These are phyloP conservation scores for Pterocarpus santalinus DNA, from an alignment of 306 rosid species.

Conservation along the genomic window DNA sequence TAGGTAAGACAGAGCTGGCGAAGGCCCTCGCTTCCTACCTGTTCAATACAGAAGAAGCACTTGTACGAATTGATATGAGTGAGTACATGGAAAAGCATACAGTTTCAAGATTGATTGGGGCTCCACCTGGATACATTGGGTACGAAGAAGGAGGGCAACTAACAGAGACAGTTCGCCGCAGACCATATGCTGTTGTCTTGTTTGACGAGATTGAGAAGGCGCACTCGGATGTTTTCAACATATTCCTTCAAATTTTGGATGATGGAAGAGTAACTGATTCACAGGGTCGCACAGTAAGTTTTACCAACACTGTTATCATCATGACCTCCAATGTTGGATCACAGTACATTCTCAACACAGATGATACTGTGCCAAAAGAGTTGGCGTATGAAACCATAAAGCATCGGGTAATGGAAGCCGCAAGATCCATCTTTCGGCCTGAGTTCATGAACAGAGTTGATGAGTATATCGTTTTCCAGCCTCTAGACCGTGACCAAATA, in stretches of 20 bases:
- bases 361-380: conserved; percentile 67
- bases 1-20: conserved; percentile 96
- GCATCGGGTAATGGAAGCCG: conserved; percentile 92
- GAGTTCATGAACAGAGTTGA: conserved; percentile 98
- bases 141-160: conserved; percentile 99
- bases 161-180: conserved; percentile 90
- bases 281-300: conserved; percentile 93
- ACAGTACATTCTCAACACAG: conserved; percentile 83
- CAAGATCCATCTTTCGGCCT: conserved; percentile 89
- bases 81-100: conserved; percentile 99
- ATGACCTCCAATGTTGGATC: conserved; percentile 99
- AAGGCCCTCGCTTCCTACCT: conserved; percentile 94
- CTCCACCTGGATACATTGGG: conserved; percentile 99
- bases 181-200: conserved; percentile 92
- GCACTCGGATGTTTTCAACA: conserved; percentile 89
- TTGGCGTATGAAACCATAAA: conserved; percentile 81
- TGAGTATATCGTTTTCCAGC: conserved; percentile 96
- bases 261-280: conserved; percentile 98
- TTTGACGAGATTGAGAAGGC: conserved; percentile 99
- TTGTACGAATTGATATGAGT: conserved; percentile 96
- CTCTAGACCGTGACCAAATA: conserved; percentile 87
- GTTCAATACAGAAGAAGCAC: conserved; percentile 98
- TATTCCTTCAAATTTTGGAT: conserved; percentile 93
- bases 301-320: conserved; percentile 89
- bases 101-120: conserved; percentile 92